Conservation (phyloP, 192 early-diverging fungal genomes). For the Coemansia sp. region DNA sequence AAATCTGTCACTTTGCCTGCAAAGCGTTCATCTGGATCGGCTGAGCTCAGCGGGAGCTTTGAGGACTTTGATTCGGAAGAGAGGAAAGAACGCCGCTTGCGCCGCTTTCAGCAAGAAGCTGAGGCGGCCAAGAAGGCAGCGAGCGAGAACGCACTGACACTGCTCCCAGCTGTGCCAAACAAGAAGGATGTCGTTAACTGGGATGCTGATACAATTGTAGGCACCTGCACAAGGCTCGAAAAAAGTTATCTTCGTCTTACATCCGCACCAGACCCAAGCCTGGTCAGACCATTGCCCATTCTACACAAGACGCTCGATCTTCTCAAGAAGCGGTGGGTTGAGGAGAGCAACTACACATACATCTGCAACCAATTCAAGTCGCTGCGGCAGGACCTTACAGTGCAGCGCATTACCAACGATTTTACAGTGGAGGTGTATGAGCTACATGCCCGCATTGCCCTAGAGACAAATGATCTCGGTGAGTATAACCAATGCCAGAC, state of each 20-base stretch:
- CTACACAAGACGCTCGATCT: constrained; percentile 76
- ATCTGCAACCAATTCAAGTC: constrained; percentile 98
- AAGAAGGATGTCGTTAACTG: constrained; percentile 69
- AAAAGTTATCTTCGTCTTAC: constrained; percentile 94
- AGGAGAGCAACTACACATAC: constrained; percentile 88
- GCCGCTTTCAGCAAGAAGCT: constrained; percentile 40
- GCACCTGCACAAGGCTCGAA: constrained; percentile 82
- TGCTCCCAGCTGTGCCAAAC: constrained; percentile 39
- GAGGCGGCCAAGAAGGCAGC: constrained; percentile 36
- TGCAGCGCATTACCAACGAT: constrained; percentile 89
- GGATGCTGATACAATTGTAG: constrained; percentile 85
- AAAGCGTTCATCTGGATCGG: constrained; percentile 27
- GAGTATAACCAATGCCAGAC: constrained; percentile 99
- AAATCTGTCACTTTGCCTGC: neutral
- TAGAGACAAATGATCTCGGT: constrained; percentile 95
- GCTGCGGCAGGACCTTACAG: constrained; percentile 94
- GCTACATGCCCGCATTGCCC: constrained; percentile 89
- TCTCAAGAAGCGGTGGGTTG: constrained; percentile 77
- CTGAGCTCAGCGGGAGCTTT: constrained; percentile 1
- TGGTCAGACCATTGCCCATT: constrained; percentile 85
- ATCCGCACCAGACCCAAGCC: constrained; percentile 85
- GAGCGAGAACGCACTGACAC: constrained; percentile 11
- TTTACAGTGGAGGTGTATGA: constrained; percentile 97
- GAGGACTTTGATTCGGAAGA: constrained; percentile 47
- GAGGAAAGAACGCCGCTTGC: constrained; percentile 42